phyloP scores from a whole-genome alignment of 768 basidiomycete genomes.

The Trametes cingulata region DNA sequence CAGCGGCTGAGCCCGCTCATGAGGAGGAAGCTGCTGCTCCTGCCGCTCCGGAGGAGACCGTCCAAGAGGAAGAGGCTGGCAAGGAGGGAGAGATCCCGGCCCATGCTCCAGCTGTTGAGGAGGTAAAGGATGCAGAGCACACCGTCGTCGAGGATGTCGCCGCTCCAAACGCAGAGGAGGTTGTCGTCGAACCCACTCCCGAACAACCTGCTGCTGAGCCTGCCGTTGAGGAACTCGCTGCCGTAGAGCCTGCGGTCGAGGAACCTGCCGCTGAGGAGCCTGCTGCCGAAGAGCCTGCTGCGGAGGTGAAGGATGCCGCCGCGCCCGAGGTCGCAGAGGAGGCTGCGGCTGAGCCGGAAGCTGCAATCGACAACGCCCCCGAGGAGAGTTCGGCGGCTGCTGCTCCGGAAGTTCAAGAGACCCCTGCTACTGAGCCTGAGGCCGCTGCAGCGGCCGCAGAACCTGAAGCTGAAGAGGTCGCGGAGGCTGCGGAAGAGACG shows the following conservation, averaged over 20 bases:
- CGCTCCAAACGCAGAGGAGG: neutral
- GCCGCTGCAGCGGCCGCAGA: neutral
- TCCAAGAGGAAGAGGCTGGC: constrained; percentile 4
- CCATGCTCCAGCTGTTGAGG: neutral
- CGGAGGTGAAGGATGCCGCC: neutral
- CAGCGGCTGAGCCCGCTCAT: neutral
- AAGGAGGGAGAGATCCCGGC: constrained; percentile 2
- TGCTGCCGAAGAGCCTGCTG: neutral
- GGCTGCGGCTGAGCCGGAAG: neutral
- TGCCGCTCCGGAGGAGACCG: neutral
- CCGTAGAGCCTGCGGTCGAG: neutral
- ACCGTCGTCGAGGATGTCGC: neutral
- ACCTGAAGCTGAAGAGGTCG: neutral
- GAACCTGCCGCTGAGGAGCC: neutral
- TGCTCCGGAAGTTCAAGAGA: too few species aligned
- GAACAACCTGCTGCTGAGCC: neutral
- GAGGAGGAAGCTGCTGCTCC: neutral
- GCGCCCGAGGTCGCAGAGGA: neutral
- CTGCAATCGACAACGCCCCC: too few species aligned
- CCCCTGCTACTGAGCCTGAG: neutral
- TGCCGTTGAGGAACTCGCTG: neutral
- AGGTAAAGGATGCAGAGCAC: constrained; percentile 5
- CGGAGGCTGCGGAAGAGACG: neutral
- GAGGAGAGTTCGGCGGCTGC: too few species aligned
- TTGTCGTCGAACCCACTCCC: neutral